Conservation (phyloP, 1,139 yeast species). For the Hemisphaericaspora lyxosophila region DNA sequence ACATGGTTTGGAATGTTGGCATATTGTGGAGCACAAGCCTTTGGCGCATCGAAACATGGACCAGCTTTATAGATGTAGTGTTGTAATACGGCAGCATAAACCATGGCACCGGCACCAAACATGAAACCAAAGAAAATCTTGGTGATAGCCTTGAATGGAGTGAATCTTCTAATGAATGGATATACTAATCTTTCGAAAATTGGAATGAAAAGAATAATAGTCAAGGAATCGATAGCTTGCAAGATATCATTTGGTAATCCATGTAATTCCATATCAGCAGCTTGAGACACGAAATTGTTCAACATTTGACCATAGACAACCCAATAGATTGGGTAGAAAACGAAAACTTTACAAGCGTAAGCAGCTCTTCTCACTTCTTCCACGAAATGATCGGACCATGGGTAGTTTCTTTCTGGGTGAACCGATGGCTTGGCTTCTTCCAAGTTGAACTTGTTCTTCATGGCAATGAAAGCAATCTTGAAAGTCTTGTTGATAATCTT, state of each 20-base stretch:
- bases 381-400: conserved; percentile 61
- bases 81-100: conserved; percentile 81
- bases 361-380: conserved; percentile 61
- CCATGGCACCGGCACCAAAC: conserved; percentile 68
- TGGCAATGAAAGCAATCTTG: conserved; percentile 45
- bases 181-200: conserved; percentile 52
- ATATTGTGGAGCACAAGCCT: conserved; percentile 29
- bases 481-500: conserved; percentile 60
- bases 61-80: conserved; percentile 68
- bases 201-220: conserved; percentile 63
- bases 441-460: conserved; percentile 50
- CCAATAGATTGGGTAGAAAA: conserved; percentile 66
- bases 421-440: conserved; percentile 57
- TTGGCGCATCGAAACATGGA: conserved; percentile 72
- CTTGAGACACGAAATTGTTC: conserved; percentile 64
- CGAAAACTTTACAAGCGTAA: conserved; percentile 62
- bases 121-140: conserved; percentile 76
- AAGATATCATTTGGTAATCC: conserved; percentile 67
- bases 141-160: conserved; percentile 67
- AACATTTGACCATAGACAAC: conserved; percentile 67
- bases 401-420: conserved; percentile 42
- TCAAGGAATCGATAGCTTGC: conserved; percentile 62
- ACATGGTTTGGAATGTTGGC: conserved; percentile 46
- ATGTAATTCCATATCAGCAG: conserved; percentile 63
- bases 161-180: conserved; percentile 55